Base-by-base conservation (phyloP, 192 early-diverging fungal species). In the Fimicolochytrium jonesii region DNA sequence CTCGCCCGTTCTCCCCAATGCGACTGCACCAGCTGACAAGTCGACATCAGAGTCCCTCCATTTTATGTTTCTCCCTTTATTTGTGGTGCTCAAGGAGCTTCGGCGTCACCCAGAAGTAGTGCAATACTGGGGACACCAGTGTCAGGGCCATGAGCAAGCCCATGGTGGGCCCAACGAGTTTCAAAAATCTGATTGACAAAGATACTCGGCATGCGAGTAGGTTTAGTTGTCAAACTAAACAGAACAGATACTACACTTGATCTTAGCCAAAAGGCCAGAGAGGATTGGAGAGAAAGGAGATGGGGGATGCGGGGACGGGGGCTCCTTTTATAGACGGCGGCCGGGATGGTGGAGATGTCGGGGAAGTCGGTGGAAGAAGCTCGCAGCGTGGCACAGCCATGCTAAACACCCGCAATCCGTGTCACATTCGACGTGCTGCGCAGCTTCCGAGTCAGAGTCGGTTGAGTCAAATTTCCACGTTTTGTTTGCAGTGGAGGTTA, bases 181-280 rank as follows among this genome's bases (percentile, higher is more conserved):
- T 63, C 72, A 86, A 85, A 86, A 84, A 85, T 85, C 72, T 70
- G 77, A 70, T 72, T 79, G 80, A 85, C 70, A 63, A 49, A 66
- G 41, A 29, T 48, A 51, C 47, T 47, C 49, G 55, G 75, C 63
- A 64, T 77, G 77, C 59, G 47, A 43, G 60, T 45, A 65, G 66
- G 79, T 79, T 74, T 70, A 86, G 78, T 72, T 79, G 72, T 86
- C 78, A 85, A 69, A 80, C 83, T 86, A 72, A 77, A 81, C 80
- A 86, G 84, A 88, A 88, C 87, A 88, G 87, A 88, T 88, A 89
- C 87, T 87, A 89, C 87, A 89, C 87, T 89, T 89, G 87, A 87
- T 87, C 84, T 87, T 86, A 89, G 87, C 87, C 83, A 86, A 87
- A 76, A 85, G 78, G 83, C 84, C 79, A 79, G 86, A 88, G 86